Base-by-base conservation (phyloP, 1,139 yeast genomes). In the Yamadazyma jaroonii region DNA sequence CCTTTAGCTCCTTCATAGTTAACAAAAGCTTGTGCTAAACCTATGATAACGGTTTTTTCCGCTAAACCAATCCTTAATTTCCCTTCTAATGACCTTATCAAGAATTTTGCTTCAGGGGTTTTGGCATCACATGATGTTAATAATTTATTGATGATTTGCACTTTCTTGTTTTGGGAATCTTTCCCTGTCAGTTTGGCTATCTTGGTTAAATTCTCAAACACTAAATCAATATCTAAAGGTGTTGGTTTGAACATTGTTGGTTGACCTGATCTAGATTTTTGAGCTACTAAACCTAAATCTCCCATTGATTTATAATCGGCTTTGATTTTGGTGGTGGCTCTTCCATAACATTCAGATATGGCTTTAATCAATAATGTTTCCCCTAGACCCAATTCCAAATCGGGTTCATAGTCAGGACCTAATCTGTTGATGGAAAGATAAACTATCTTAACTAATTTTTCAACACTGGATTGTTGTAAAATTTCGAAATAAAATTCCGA, bases 341-440 rank as follows among this genome's bases (percentile, higher is more conserved):
- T 72, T 1, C 98, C 98, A 13, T 95, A 90, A 38, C 96, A 80
- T 53, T 87, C 96, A 32, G 90, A 80, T 31, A 92, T 79, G 0
- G 98, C 94, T 55, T 90, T 92, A 54, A 89, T 79, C 29, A 92
- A 67, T 12, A 92, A 59, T 0, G 94, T 81, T 57, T 92, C 98
- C 10, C 98, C 99, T 3, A 92, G 72, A 0, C 98, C 97, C 26
- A 92, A 65, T 54, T 92, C 98, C 43, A 90, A 67, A 29, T 94
- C 96, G 0, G 75, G 75, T 53, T 88, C 96, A 56, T 92, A 92
- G 56, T 92, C 98, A 0, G 98, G 98, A 0, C 97, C 97, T 11
- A 92, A 67, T 39, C 94, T 68, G 56, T 90, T 90, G 54, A 90
- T 89, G 59, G 85, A 86, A 12, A 92, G 70, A 52, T 90, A 92